Conservation (phyloP, 129 eudicot species). For the Glebionis coronaria region DNA sequence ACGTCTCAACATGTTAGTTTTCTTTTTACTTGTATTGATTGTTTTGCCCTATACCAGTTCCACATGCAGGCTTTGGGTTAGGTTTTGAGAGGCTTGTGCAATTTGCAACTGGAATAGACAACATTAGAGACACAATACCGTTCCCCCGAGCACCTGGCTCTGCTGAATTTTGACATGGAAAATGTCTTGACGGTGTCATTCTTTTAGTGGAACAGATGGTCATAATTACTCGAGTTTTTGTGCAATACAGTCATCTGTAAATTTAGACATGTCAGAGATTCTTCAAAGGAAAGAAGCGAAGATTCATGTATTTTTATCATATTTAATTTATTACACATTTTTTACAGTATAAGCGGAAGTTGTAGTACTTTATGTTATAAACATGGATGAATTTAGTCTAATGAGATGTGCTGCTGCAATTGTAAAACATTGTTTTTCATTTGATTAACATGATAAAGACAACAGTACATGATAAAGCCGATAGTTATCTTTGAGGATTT, state of each 20-base stretch:
- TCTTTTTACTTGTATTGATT: neutral
- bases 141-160: slow-evolving; percentile 97
- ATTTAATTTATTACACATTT: neutral
- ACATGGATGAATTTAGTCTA: no score
- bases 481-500: no score
- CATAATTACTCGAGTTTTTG: neutral
- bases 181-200: neutral
- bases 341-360: neutral
- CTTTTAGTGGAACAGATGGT: neutral
- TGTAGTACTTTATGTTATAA: slow-evolving; percentile 1
- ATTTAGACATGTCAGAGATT: slow-evolving; percentile 1
- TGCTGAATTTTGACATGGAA: slow-evolving; percentile 70
- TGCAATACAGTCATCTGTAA: slow-evolving; percentile 19
- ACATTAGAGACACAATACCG: slow-evolving; percentile 95
- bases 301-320: neutral
- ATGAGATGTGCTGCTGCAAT: no score
- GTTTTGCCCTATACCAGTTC: slow-evolving; percentile 54
- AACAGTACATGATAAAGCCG: no score
- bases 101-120: slow-evolving; percentile 94
- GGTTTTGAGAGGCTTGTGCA: slow-evolving; percentile 99
- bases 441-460: no score
- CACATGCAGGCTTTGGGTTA: slow-evolving; percentile 97
- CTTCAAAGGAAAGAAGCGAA: neutral
- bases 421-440: no score
- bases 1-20: neutral